Conservation (phyloP, 768 basidiomycete species). For the Pleurotus salmoneostramineus region DNA sequence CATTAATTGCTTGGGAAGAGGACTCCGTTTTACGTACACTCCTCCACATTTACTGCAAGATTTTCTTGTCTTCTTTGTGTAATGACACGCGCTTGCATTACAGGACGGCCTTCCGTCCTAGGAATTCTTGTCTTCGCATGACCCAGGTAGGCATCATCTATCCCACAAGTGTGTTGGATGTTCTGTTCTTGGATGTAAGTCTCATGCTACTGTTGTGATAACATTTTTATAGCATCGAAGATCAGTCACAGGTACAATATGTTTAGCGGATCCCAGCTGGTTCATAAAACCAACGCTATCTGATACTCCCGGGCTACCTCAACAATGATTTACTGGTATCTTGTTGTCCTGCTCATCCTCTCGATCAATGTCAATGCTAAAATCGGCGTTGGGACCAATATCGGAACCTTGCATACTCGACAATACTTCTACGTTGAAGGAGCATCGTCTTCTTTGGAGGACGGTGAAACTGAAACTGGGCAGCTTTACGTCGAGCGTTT, state of each 20-base stretch:
- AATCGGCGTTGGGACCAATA: background rate
- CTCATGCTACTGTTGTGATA: background rate
- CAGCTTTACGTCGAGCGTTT: constrained; percentile 33
- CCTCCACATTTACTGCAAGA: no score
- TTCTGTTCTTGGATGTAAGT: background rate
- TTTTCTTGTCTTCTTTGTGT: no score
- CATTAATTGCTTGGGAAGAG: no score
- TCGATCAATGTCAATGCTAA: background rate
- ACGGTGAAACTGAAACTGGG: constrained; percentile 21
- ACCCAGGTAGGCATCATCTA: background rate
- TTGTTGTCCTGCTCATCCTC: background rate
- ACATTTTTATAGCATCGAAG: background rate
- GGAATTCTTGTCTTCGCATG: background rate
- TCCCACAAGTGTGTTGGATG: background rate
- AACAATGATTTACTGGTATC: background rate
- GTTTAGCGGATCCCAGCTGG: no score
- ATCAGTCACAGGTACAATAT: background rate
- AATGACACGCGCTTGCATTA: no score
- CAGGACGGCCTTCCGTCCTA: background rate
- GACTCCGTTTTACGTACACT: no score
- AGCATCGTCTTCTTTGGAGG: constrained; percentile 16
- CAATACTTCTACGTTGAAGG: constrained; percentile 30
- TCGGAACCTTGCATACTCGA: constrained; percentile 23
- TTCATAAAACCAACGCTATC: background rate
- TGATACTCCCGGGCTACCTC: background rate